These are phyloP conservation scores for Clausena lansium DNA, from an alignment of 345 rosid species.

Conservation along the genomic window DNA sequence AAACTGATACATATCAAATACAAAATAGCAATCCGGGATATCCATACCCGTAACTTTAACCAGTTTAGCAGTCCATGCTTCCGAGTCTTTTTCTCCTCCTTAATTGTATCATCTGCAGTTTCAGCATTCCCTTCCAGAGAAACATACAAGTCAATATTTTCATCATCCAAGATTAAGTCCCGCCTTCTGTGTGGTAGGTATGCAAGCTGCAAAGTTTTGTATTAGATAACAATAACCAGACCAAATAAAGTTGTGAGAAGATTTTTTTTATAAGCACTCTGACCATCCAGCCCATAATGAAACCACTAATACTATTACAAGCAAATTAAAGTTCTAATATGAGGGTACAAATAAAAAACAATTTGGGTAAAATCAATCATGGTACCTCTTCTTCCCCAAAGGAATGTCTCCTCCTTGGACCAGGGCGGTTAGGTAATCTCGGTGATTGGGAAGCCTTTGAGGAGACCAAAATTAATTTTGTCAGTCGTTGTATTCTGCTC, in stretches of 20 bases:
- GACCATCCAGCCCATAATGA: not conserved
- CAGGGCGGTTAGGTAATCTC: conserved; percentile 61
- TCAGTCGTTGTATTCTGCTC: conserved; percentile 91
- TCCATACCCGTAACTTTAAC: conserved; percentile 84
- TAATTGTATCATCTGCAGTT: conserved; percentile 47
- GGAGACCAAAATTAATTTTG: conserved; percentile 94
- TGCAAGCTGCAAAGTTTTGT: conserved; percentile 62
- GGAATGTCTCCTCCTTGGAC: conserved; percentile 95
- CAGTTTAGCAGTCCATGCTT: conserved; percentile 93
- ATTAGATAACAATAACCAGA: conserved; percentile 22
- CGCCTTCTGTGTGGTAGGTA: conserved; percentile 94
- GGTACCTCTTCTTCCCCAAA: conserved; percentile 99
- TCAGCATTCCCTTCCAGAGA: conserved; percentile 71
- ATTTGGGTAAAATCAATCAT: conserved; percentile 7
- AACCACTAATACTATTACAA: not conserved
- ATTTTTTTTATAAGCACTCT: not conserved
- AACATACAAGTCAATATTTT: conserved; percentile 73
- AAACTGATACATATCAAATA: conserved; percentile 12
- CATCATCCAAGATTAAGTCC: conserved; percentile 91
- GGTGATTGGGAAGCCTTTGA: conserved; percentile 79
- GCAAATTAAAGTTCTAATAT: conserved; percentile 8
- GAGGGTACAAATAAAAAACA: not conserved
- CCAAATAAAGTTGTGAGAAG: conserved; percentile 22
- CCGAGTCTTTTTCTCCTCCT: conserved; percentile 83
- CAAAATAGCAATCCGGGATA: conserved; percentile 16